Evolutionary conservation across 805 yeast species (phyloP).

Genomic region (Candida silvicultrix): DNA sequence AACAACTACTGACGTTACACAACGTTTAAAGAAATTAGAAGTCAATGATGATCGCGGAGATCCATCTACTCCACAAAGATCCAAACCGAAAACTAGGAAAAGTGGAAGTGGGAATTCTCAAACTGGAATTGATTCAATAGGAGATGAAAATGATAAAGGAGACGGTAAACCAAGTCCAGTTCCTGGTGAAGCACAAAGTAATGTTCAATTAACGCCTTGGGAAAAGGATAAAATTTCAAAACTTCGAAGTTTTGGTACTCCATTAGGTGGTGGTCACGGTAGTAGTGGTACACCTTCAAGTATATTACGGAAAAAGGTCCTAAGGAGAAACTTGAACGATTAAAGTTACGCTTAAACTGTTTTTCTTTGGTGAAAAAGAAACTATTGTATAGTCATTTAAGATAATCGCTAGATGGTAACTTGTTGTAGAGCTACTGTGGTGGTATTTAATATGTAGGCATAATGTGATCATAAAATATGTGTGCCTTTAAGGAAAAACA

Average conservation of each 20-base stretch:
- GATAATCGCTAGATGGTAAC: no score
- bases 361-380: no score
- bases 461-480: no score
- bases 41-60: background rate
- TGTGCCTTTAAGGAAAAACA: no score
- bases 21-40: conserved; percentile 3
- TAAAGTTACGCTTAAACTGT: no score
- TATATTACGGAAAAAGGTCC: conserved; percentile 2
- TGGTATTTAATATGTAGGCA: no score
- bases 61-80: background rate
- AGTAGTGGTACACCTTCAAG: background rate
- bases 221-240: conserved; percentile 18
- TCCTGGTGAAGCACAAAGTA: conserved; percentile 5
- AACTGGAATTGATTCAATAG: no score
- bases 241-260: background rate
- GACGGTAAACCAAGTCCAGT: conserved; percentile 3
- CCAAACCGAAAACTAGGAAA: no score
- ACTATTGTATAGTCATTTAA: no score
- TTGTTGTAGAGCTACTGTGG: no score
- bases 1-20: background rate
- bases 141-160: background rate
- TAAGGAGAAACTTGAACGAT: background rate
- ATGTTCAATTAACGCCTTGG: conserved; percentile 23
- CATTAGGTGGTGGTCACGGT: conserved; percentile 1
- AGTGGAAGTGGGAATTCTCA: no score